These are phyloP conservation scores for Luffa acutangula DNA, from an alignment of 306 rosid species.

Conservation along the genomic window DNA sequence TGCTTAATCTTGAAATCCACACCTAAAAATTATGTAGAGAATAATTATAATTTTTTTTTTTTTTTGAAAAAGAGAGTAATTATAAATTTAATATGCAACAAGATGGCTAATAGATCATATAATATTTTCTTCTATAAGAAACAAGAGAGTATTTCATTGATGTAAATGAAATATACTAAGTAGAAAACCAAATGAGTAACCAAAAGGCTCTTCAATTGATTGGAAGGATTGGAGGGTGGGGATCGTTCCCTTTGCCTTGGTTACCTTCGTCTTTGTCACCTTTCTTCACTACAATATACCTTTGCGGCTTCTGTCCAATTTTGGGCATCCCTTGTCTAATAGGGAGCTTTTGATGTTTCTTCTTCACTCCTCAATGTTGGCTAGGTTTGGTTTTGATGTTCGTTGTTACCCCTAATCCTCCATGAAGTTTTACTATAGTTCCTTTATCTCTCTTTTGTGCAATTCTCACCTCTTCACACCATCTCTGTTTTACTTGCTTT, in stretches of 20 bases:
- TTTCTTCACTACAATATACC: neutral
- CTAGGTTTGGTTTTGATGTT: neutral
- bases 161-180: neutral
- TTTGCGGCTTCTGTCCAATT: neutral
- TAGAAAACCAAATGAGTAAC: neutral
- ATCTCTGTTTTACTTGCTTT: neutral
- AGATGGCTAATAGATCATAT: neutral
- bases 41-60: neutral
- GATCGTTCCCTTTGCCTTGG: too few species aligned
- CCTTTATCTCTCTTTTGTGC: neutral
- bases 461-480: neutral
- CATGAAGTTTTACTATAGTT: neutral
- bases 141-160: neutral
- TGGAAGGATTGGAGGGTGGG: neutral
- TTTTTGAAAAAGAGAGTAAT: neutral
- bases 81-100: neutral
- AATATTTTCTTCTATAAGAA: neutral
- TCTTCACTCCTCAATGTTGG: neutral
- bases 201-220: neutral
- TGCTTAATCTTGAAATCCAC: conserved; percentile 80
- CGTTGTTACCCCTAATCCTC: neutral
- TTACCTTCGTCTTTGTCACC: neutral
- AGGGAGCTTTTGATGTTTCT: neutral
- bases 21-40: conserved; percentile 30
- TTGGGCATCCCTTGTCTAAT: neutral